Evolutionary conservation across 2,329 filamentous ascomycete genomes (phyloP).

Genomic region (Fusarium newnesense): DNA sequence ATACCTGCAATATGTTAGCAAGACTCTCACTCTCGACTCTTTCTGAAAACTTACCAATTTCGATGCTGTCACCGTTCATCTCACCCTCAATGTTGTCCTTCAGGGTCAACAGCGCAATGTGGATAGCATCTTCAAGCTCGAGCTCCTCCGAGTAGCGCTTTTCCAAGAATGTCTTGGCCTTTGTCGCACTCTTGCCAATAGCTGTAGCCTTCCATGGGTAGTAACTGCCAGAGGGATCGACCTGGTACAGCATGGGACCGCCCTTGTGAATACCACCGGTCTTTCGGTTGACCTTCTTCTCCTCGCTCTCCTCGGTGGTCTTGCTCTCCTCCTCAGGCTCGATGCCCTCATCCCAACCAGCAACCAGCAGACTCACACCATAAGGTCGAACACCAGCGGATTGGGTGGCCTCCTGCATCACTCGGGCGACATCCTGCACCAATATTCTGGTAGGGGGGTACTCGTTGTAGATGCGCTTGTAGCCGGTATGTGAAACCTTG

Average conservation of each 20-base stretch:
- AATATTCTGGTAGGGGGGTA: slow-evolving; percentile 99
- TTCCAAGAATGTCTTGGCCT: slow-evolving; percentile 98
- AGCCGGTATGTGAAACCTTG: slow-evolving; percentile 97
- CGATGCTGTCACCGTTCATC: slow-evolving; percentile 98
- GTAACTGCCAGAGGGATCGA: slow-evolving; percentile 98
- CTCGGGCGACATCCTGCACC: slow-evolving; percentile 95
- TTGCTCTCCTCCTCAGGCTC: slow-evolving; percentile 80
- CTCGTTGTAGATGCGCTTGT: slow-evolving; percentile 99
- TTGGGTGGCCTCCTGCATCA: slow-evolving; percentile 99
- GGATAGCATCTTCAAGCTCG: slow-evolving; percentile 97
- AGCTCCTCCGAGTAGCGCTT: slow-evolving; percentile 98
- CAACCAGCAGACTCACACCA: slow-evolving; percentile 93
- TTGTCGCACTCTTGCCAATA: slow-evolving; percentile 98
- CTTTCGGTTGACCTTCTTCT: slow-evolving; percentile 83
- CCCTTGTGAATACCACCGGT: slow-evolving; percentile 96
- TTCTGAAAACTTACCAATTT: slow-evolving; percentile 77
- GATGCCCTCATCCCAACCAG: slow-evolving; percentile 97
- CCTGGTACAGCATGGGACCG: slow-evolving; percentile 97
- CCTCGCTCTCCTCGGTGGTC: slow-evolving; percentile 65
- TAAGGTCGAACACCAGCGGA: slow-evolving; percentile 97
- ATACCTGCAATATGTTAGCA: slow-evolving; percentile 71
- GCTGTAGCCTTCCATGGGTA: slow-evolving; percentile 99
- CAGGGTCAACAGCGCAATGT: slow-evolving; percentile 95
- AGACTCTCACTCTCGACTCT: fast-evolving
- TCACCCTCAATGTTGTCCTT: slow-evolving; percentile 99